Percentiles rank a stretch among this genome's conserved stretches.
These are phyloP conservation scores for Kalaharituber pfeilii DNA, from an alignment of 2,329 filamentous ascomycete genomes.

Conservation along the genomic window DNA sequence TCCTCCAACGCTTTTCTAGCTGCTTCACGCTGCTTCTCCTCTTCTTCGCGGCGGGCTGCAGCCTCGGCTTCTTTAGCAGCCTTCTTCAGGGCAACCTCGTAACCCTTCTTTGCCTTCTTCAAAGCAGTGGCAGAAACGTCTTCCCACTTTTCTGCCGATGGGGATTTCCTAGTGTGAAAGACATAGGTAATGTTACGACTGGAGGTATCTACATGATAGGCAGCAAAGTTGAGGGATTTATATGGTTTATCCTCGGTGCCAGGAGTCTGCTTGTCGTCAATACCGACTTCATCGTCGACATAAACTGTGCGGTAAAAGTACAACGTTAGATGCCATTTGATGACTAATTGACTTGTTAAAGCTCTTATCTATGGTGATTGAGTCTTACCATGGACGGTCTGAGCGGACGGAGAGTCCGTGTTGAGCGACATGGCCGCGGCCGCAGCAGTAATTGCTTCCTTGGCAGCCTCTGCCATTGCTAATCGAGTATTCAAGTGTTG, in stretches of 20 bases:
- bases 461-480: not conserved
- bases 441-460: not conserved
- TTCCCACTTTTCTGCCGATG: constrained; percentile 45
- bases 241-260: constrained; percentile 59
- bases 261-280: constrained; percentile 47
- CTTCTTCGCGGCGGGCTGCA: constrained; percentile 29
- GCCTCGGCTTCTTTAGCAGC: constrained; percentile 71
- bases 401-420: not conserved
- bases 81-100: constrained; percentile 34
- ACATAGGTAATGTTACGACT: constrained; percentile 41
- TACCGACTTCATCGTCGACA: constrained; percentile 64
- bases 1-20: constrained; percentile 65
- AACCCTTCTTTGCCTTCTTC: constrained; percentile 57
- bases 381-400: not conserved
- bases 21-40: constrained; percentile 34
- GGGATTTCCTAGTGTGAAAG: constrained; percentile 33
- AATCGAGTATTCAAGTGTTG: not conserved
- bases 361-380: not conserved
- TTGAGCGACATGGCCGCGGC: not conserved
- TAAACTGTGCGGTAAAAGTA: constrained; percentile 34
- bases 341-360: not conserved
- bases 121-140: constrained; percentile 45
- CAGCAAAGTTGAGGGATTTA: constrained; percentile 60
- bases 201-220: constrained; percentile 45
- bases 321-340: not conserved